Evolutionary conservation across 768 basidiomycete species (phyloP), one percentile per base, ranked within the genome.

Genomic region (Leucocoprinus sp.): DNA sequence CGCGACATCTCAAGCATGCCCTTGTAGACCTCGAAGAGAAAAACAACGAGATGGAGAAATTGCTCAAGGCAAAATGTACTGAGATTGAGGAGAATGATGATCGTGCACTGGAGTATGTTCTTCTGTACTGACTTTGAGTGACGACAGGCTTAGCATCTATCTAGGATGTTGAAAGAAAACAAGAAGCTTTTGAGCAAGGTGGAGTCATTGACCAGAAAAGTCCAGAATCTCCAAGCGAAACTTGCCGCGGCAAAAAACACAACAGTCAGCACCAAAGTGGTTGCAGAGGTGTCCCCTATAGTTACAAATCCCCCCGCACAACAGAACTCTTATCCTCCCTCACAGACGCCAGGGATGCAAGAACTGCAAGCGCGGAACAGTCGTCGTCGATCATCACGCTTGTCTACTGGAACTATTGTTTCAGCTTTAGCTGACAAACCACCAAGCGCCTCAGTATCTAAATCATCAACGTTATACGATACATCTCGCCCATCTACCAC

Each of bases 81-180:
- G 87, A 90, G 63, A 86, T 90, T 45, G 87, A 90, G 57, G 84
- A 83, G 54, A 85, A 90, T 45, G 87, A 91, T 54, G 88, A 91
- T 56, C 76, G 76, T 27, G 76, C 80, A 42, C 75, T 90, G 49
- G 83, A 82, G 87, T 90, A 63, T 53, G 82, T 69, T 12, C 39
- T 53, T 21, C 42, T 34, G 27, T 31, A 26, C 38, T 33, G 36
- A 34, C 44, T 8, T 12, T 9, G 28, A 46, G 37, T 43, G 38
- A 19, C 52, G 42, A 50, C 22, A 8, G 7, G 18, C 46, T 12
- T 51, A n/a, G 36, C 23, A 28, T 26, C 24, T 42, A n/a, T 8
- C 14, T 31, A 90, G 87, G 53, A 76, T 85, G 59, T 59, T 85
- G 51, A 89, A 87, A 61, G 80, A 82, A 52, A 88, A 85, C 64